phyloP scores from a whole-genome alignment of 495 filamentous ascomycete species.

The Neurospora sp. region DNA sequence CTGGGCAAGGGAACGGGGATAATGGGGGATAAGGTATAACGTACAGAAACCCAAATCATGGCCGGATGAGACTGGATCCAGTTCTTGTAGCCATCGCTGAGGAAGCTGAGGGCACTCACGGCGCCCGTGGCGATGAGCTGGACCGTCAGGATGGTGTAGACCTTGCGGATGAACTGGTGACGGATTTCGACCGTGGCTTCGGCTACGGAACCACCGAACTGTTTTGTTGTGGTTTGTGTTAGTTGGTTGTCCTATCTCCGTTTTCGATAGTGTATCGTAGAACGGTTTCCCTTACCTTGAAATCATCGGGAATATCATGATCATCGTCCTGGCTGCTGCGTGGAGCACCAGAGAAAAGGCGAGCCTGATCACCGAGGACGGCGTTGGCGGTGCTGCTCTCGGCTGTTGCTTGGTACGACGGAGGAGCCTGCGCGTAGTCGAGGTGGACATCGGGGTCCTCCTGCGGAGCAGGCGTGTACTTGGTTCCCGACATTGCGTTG shows the following conservation, averaged over 20 bases:
- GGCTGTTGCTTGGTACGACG: conserved; percentile 55
- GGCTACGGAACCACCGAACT: conserved; percentile 84
- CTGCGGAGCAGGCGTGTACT: conserved; percentile 61
- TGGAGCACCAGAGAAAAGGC: conserved; percentile 38
- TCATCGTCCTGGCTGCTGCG: conserved; percentile 77
- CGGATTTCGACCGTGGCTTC: conserved; percentile 92
- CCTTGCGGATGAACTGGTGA: conserved; percentile 94
- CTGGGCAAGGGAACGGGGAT: neutral
- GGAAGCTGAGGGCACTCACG: conserved; percentile 77
- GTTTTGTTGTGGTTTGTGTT: neutral
- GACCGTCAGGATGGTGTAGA: conserved; percentile 51
- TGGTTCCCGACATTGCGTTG: conserved; percentile 49
- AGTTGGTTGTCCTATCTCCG: neutral
- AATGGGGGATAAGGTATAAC: conserved; percentile 7
- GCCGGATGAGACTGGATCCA: conserved; percentile 83
- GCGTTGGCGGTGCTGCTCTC: conserved; percentile 24
- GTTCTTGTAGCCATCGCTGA: conserved; percentile 60
- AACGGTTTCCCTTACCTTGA: conserved; percentile 54
- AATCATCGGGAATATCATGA: conserved; percentile 72
- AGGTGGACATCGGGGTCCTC: conserved; percentile 54
- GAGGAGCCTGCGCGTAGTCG: conserved; percentile 73
- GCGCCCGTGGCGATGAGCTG: conserved; percentile 79
- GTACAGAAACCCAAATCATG: conserved; percentile 70
- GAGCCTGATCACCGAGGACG: conserved; percentile 24
- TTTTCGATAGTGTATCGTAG: neutral